Evolutionary conservation across 1,284 basidiomycete species (phyloP).

Genomic region (Ceratorhiza oryzae-sativae): DNA sequence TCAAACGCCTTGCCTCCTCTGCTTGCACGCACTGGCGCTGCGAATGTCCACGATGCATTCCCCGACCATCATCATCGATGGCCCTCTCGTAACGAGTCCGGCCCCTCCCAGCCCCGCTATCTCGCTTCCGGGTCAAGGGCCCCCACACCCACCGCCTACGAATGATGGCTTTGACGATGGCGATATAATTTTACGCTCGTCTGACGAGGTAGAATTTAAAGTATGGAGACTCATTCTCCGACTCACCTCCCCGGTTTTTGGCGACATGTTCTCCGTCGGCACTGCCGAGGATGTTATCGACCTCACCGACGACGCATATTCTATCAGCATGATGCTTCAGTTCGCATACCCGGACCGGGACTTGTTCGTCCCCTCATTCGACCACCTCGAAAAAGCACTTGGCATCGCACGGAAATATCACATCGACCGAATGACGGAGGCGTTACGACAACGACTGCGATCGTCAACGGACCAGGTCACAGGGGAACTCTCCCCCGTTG

Average conservation of each 20-base stretch:
- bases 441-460: slow-evolving; percentile 19
- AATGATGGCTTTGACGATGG: slow-evolving; percentile 34
- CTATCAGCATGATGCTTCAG: slow-evolving; percentile 35
- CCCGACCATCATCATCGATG: slow-evolving; percentile 16
- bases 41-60: slow-evolving; percentile 36
- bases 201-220: slow-evolving; percentile 38
- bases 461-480: slow-evolving; percentile 19
- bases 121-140: slow-evolving; percentile 21
- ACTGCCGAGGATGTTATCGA: neutral
- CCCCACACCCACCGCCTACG: slow-evolving; percentile 26
- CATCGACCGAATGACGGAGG: slow-evolving; percentile 34
- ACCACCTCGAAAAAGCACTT: slow-evolving; percentile 30
- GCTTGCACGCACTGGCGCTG: slow-evolving; percentile 17
- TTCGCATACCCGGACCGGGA: slow-evolving; percentile 35
- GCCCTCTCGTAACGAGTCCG: neutral
- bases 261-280: slow-evolving; percentile 38
- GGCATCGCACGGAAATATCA: slow-evolving; percentile 37
- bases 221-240: slow-evolving; percentile 34
- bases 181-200: slow-evolving; percentile 39
- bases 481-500: slow-evolving; percentile 10
- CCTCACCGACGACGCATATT: slow-evolving; percentile 25
- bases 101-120: slow-evolving; percentile 23
- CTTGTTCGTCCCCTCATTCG: slow-evolving; percentile 25
- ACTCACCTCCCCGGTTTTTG: slow-evolving; percentile 38
- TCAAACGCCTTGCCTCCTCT: neutral